Conservation (phyloP, 2,329 filamentous ascomycete species). For the Colletotrichum siamense region DNA sequence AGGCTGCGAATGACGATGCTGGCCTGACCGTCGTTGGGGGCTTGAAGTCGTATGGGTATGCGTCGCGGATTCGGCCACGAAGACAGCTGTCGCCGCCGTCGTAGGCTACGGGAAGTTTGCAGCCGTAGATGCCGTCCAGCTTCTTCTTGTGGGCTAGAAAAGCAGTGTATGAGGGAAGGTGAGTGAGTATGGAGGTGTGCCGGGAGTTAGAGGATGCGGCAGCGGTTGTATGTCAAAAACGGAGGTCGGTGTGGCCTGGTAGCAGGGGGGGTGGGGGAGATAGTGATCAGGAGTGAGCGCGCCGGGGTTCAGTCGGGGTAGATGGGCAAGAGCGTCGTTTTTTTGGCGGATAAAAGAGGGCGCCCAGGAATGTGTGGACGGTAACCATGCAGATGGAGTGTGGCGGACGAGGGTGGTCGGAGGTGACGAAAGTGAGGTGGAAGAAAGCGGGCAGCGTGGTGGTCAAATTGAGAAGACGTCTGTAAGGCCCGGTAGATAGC, state of each 20-base stretch:
- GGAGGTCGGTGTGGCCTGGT: slow-evolving; percentile 18
- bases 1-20: not conserved
- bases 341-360: slow-evolving; percentile 13
- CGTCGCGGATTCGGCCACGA: slow-evolving; percentile 18
- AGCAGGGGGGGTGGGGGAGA: slow-evolving; percentile 1
- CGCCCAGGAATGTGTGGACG: not conserved
- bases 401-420: not conserved
- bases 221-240: slow-evolving; percentile 14
- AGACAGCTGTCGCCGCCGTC: slow-evolving; percentile 22
- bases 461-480: not conserved
- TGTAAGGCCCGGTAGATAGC: not conserved
- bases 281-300: slow-evolving; percentile 1
- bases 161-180: not conserved
- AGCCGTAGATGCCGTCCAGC: not conserved
- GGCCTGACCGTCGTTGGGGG: not conserved
- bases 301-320: not conserved
- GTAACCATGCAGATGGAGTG: slow-evolving; percentile 4
- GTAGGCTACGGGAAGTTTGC: not conserved
- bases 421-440: not conserved
- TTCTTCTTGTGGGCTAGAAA: not conserved
- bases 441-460: not conserved
- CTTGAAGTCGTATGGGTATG: not conserved
- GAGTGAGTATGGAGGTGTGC: not conserved
- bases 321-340: not conserved
- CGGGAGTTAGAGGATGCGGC: slow-evolving; percentile 13